phyloP scores from a whole-genome alignment of 331 rosid genomes.

The Quercus lobata region DNA sequence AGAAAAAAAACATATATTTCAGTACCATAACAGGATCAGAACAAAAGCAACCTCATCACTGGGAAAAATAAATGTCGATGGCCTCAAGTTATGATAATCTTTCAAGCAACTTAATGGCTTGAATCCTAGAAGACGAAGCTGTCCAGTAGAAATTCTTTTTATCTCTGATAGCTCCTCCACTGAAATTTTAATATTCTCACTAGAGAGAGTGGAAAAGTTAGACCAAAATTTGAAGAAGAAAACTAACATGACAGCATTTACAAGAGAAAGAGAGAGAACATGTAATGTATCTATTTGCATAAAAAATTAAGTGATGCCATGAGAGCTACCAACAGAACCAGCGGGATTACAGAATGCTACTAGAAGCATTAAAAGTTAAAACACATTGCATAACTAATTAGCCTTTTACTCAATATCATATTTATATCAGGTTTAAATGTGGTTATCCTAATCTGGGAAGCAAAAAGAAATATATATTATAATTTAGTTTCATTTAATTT shows the following conservation, averaged over 20 bases:
- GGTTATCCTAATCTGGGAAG: no score
- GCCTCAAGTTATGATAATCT: slow-evolving; percentile 88
- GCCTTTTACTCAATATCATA: background rate
- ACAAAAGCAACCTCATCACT: slow-evolving; percentile 63
- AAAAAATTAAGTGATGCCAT: background rate
- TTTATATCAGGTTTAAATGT: background rate
- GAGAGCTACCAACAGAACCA: slow-evolving; percentile 2
- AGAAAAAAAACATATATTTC: slow-evolving; percentile 14
- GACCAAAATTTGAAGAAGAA: slow-evolving; percentile 10
- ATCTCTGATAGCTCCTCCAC: slow-evolving; percentile 72
- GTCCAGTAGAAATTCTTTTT: slow-evolving; percentile 63
- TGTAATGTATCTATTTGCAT: slow-evolving; percentile 1
- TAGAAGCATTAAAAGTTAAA: background rate
- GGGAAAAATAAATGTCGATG: slow-evolving; percentile 88
- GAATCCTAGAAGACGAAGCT: slow-evolving; percentile 83
- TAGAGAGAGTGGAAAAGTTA: slow-evolving; percentile 32
- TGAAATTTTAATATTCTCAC: slow-evolving; percentile 68
- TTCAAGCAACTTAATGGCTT: slow-evolving; percentile 85
- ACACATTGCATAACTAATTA: background rate
- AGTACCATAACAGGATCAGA: slow-evolving; percentile 20
- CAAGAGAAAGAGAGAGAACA: slow-evolving; percentile 4
- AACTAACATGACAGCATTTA: slow-evolving; percentile 3
- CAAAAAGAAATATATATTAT: no score
- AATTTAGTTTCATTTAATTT: no score
- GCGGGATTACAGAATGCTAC: background rate